A percentile compares a stretch with the other conserved stretches of the same genome.
phyloP scores from a whole-genome alignment of 1,284 basidiomycete species.

The Phaffia rhodozyma region DNA sequence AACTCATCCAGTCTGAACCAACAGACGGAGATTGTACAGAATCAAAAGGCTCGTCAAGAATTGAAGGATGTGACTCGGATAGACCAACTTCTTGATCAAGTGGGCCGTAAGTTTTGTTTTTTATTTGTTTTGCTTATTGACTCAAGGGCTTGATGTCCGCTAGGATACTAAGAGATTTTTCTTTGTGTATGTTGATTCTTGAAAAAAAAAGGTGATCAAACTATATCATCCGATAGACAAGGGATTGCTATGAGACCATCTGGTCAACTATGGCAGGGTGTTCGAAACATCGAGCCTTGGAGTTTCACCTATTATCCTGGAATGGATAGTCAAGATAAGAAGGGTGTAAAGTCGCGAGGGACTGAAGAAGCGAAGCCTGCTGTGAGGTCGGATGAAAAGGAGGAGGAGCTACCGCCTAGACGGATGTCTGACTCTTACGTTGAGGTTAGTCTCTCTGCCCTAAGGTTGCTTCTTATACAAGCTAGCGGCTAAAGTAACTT shows the following conservation, averaged over 20 bases:
- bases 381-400: neutral
- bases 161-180: neutral
- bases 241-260: conserved; percentile 12
- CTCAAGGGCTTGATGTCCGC: too few species aligned
- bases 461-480: too few species aligned
- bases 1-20: too few species aligned
- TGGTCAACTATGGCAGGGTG: conserved; percentile 4
- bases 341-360: neutral
- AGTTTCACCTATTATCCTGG: conserved; percentile 9
- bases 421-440: conserved; percentile 15
- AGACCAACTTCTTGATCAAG: conserved; percentile 4
- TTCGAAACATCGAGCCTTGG: conserved; percentile 6
- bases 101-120: neutral
- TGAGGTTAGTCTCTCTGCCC: conserved; percentile 1
- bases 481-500: too few species aligned
- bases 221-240: neutral
- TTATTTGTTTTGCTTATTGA: neutral
- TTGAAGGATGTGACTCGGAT: conserved; percentile 6
- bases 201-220: neutral
- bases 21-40: neutral
- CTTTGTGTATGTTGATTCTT: neutral
- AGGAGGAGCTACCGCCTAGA: neutral
- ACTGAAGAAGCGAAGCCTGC: neutral
- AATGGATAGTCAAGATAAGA: neutral
- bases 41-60: conserved; percentile 6